Conservation (phyloP, 345 rosid species). For the Salix koriyanagi region DNA sequence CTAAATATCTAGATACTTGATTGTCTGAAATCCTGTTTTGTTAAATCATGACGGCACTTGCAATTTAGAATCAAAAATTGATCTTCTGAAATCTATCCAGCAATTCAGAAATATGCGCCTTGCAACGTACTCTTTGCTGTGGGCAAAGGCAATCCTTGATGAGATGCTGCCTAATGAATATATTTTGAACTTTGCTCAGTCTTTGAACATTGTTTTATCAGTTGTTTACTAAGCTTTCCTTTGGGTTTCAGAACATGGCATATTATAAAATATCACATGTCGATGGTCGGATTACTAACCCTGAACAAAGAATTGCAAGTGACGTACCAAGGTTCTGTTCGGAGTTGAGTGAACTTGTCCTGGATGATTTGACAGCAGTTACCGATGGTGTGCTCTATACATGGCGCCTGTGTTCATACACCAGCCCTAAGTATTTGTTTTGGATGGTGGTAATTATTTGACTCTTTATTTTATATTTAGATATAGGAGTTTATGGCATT, state of each 20-base stretch:
- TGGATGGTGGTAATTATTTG: conserved; percentile 77
- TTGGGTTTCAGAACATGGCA: conserved; percentile 78
- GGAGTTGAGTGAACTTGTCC: conserved; percentile 91
- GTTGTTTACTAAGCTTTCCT: conserved; percentile 4
- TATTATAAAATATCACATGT: conserved; percentile 97
- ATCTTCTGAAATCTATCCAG: not conserved
- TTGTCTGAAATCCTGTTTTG: too few species aligned
- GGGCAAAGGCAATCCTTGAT: not conserved
- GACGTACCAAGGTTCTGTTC: conserved; percentile 93
- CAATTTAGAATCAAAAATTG: not conserved
- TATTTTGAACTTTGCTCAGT: not conserved
- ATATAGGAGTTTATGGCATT: not conserved
- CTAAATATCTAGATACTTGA: too few species aligned
- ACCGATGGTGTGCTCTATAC: conserved; percentile 84
- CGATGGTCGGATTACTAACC: conserved; percentile 86
- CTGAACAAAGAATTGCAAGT: conserved; percentile 94
- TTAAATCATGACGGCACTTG: not conserved
- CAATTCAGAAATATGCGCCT: not conserved
- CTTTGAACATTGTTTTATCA: not conserved
- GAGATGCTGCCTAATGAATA: not conserved
- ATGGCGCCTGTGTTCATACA: conserved; percentile 94
- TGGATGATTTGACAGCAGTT: conserved; percentile 85
- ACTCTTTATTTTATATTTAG: not conserved
- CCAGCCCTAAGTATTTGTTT: conserved; percentile 92
- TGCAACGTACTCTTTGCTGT: not conserved